Evolutionary conservation across 495 filamentous ascomycete genomes (phyloP).

Genomic region (Neurospora hispaniola): DNA sequence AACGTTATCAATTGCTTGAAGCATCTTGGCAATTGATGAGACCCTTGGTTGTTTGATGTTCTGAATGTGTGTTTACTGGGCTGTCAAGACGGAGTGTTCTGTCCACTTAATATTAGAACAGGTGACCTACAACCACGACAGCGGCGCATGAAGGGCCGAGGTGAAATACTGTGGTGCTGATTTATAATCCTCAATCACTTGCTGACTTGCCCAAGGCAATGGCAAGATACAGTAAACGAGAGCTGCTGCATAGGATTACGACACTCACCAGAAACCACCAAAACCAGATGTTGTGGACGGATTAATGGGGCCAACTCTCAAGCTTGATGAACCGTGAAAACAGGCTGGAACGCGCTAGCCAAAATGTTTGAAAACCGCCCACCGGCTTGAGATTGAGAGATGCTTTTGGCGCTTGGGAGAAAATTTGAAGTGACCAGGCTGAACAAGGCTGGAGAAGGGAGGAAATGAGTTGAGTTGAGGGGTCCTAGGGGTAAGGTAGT

Average conservation of each 20-base stretch:
- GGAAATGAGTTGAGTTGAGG: not conserved
- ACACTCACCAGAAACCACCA: not conserved
- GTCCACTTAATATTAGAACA: not conserved
- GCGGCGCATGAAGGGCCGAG: not conserved
- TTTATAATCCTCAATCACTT: not conserved
- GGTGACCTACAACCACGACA: not conserved
- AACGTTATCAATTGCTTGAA: not conserved
- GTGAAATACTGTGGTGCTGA: not conserved
- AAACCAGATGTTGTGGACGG: not conserved
- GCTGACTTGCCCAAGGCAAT: not conserved
- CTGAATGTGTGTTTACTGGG: not conserved
- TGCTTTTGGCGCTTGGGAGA: not conserved
- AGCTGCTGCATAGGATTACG: not conserved
- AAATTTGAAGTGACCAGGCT: not conserved
- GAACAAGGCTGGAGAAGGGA: not conserved
- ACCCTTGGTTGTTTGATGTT: not conserved
- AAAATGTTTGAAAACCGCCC: not conserved
- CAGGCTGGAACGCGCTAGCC: not conserved
- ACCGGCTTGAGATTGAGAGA: slow-evolving; percentile 9
- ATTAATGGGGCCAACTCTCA: not conserved
- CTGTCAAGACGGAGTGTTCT: not conserved
- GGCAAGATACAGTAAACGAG: not conserved
- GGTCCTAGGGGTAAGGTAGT: not conserved
- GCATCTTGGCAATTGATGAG: not conserved
- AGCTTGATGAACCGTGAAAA: not conserved